phyloP scores from a whole-genome alignment of 192 early-diverging fungal species.

The Mortierella antarctica region DNA sequence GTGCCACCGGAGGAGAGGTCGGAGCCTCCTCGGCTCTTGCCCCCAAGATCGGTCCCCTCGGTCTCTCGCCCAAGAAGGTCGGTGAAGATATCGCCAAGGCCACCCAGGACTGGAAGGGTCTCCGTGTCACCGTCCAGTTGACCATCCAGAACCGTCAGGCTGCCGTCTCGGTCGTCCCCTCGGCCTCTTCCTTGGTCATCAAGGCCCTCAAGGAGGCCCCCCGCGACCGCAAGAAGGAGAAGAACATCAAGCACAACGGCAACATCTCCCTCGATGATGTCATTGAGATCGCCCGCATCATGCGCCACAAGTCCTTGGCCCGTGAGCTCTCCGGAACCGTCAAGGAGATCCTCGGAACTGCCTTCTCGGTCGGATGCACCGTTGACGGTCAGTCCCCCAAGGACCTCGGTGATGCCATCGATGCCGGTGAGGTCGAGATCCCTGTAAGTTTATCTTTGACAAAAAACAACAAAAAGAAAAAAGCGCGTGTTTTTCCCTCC shows the following conservation, averaged over 20 bases:
- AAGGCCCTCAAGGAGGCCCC: slow-evolving; percentile 96
- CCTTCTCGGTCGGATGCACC: slow-evolving; percentile 96
- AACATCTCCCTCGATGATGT: slow-evolving; percentile 95
- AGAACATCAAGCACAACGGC: slow-evolving; percentile 99
- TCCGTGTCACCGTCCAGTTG: slow-evolving; percentile 97
- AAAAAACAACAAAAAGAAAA: neutral
- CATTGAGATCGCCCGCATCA: slow-evolving; percentile 95
- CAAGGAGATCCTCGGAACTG: slow-evolving; percentile 96
- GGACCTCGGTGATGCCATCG: slow-evolving; percentile 85
- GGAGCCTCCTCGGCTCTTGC: slow-evolving; percentile 97
- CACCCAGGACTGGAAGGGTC: slow-evolving; percentile 99
- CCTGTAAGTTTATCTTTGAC: slow-evolving; percentile 18
- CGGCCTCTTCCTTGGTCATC: slow-evolving; percentile 97
- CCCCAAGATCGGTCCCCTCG: slow-evolving; percentile 99
- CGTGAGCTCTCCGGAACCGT: slow-evolving; percentile 96
- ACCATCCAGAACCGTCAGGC: slow-evolving; percentile 99
- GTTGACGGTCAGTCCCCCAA: slow-evolving; percentile 95
- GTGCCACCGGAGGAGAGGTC: slow-evolving; percentile 97
- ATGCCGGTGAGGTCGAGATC: slow-evolving; percentile 80
- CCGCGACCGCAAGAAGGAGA: slow-evolving; percentile 99
- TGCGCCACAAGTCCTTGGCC: slow-evolving; percentile 95
- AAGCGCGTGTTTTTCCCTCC: neutral
- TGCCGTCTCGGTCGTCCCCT: slow-evolving; percentile 94
- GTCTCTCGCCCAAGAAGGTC: slow-evolving; percentile 99
- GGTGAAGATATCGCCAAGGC: slow-evolving; percentile 99